A percentile compares a stretch with the other conserved stretches of the same genome.
Evolutionary conservation across 345 rosid species (phyloP).

Genomic region (Moringa oleifera): DNA sequence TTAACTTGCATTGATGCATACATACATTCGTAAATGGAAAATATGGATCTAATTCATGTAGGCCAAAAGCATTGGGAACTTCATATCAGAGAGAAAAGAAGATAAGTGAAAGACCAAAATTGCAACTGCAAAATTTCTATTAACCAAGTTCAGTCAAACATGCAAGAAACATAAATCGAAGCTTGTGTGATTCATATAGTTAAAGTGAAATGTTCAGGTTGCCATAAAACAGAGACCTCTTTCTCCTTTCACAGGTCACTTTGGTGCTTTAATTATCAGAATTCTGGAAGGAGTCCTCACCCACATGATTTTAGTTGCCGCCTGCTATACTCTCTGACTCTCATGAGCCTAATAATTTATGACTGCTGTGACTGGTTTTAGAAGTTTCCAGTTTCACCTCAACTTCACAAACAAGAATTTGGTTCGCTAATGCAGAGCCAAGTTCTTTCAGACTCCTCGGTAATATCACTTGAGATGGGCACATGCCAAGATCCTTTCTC

Average conservation of each 20-base stretch:
- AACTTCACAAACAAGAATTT: slow-evolving; percentile 12
- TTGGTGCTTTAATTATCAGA: slow-evolving; percentile 8
- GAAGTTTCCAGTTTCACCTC: slow-evolving; percentile 21
- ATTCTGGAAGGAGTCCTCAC: slow-evolving; percentile 4
- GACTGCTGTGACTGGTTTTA: slow-evolving; percentile 14
- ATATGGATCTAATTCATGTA: too few relatives aligned
- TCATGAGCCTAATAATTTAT: neutral
- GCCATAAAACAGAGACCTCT: too few relatives aligned
- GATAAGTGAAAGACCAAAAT: too few relatives aligned
- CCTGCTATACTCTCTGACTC: slow-evolving; percentile 1
- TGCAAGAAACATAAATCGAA: too few relatives aligned
- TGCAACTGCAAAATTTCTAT: too few relatives aligned
- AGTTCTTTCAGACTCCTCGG: slow-evolving; percentile 28
- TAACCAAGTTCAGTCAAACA: too few relatives aligned
- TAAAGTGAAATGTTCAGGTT: too few relatives aligned
- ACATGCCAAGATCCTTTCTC: slow-evolving; percentile 90
- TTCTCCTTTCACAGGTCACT: slow-evolving; percentile 18
- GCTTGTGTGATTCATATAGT: too few relatives aligned
- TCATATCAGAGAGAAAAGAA: too few relatives aligned
- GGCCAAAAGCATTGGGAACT: too few relatives aligned
- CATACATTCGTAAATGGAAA: too few relatives aligned
- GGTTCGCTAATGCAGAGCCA: slow-evolving; percentile 67
- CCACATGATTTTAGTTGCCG: slow-evolving; percentile 5
- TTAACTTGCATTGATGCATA: too few relatives aligned
- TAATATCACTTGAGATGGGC: slow-evolving; percentile 34